Evolutionary conservation across 805 yeast species (phyloP), one percentile per base, ranked within the genome.

Genomic region (Kodamaea restingae): DNA sequence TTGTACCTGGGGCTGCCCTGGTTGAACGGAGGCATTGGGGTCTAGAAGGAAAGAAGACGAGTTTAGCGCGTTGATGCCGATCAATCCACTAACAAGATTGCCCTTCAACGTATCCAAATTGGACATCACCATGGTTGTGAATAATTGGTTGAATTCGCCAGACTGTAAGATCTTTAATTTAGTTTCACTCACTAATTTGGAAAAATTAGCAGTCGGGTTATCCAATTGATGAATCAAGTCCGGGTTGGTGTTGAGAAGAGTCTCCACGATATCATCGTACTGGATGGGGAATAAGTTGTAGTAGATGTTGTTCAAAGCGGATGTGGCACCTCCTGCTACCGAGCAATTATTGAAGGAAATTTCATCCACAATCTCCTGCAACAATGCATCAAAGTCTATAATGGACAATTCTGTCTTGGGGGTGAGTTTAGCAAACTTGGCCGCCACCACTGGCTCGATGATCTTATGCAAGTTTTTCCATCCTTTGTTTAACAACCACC

Each of bases 401-500:
- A 80, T 60, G 1, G 81, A 62, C 36, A 91, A 58, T 52, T 81
- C 90, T 14, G 84, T 77, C 46, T 88, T 73, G 24, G 95, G 95
- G 45, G 78, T 81, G 20, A 85, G 64, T 8, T 69, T 71, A 8
- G 67, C 73, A 56, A 88, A 87, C 17, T 78, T 80, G 22, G 67
- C 69, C 21, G 66, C 69, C 3, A 91, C 90, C 3, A 75, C 64
- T 1, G 59, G 54, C 50, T 78, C 77, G 20, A 87, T 76, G 15
- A 71, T 60, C 20, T 68, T 62, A 15, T 76, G 70, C 25, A 86
- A 63, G 24, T 70, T 64, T 15, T 70, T 51, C 88, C 93, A 88
- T 0, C 98, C 98, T 47, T 80, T 77, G 58, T 91, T 88, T 36
- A 91, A 67, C 33, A 91, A 60, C 96, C 96, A 91, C 96, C 97